phyloP scores from a whole-genome alignment of 306 rosid genomes.

The Pterocarpus santalinus region DNA sequence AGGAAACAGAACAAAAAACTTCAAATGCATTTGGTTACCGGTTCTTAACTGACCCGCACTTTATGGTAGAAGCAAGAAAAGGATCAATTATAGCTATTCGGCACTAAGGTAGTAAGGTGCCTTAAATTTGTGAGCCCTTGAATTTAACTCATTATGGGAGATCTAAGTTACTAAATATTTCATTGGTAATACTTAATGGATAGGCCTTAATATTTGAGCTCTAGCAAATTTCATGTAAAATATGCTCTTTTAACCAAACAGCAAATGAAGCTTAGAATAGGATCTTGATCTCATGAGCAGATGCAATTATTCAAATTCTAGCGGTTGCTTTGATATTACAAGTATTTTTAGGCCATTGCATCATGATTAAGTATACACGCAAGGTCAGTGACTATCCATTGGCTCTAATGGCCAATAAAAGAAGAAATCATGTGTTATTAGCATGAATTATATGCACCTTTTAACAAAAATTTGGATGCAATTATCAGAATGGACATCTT shows the following conservation, averaged over 20 bases:
- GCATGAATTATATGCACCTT: neutral
- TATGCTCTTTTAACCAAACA: neutral
- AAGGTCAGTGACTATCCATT: neutral
- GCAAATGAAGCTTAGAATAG: slow-evolving; percentile 21
- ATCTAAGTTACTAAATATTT: neutral
- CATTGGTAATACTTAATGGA: neutral
- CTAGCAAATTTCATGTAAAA: neutral
- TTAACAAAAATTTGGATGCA: neutral
- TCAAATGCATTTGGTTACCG: neutral
- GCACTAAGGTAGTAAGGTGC: neutral
- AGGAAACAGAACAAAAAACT: neutral
- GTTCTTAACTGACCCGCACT: neutral
- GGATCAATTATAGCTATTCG: neutral
- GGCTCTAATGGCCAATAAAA: neutral
- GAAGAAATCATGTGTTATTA: slow-evolving; percentile 14
- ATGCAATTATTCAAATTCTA: neutral
- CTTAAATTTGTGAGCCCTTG: neutral
- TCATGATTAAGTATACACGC: neutral
- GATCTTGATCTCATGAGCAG: neutral
- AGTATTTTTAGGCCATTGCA: neutral
- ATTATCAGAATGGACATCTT: neutral
- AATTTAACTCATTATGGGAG: neutral
- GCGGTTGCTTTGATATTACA: neutral
- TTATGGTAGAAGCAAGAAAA: neutral
- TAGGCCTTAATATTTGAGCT: neutral